phyloP scores from a whole-genome alignment of 108 stramenopile species.

The Skeletonema potamos region DNA sequence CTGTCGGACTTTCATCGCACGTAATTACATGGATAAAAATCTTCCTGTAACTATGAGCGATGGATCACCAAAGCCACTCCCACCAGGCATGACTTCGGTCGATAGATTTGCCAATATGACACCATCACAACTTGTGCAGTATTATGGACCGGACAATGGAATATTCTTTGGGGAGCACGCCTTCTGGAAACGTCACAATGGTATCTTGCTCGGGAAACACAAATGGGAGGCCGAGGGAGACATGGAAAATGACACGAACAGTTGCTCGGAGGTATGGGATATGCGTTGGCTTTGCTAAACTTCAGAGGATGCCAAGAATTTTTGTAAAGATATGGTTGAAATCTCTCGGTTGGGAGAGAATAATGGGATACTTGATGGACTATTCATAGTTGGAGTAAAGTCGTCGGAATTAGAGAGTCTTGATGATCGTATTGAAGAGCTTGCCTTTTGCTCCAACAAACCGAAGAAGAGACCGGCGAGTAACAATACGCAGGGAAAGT shows the following conservation, averaged over 20 bases:
- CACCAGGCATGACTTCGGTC: background rate
- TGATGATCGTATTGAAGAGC: slow-evolving; percentile 1
- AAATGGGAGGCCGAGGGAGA: slow-evolving; percentile 2
- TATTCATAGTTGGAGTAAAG: background rate
- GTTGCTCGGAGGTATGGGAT: background rate
- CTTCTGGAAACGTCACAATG: slow-evolving; percentile 3
- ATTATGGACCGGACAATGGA: background rate
- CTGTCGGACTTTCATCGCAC: background rate
- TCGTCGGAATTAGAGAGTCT: background rate
- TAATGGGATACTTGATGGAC: background rate
- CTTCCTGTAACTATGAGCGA: background rate
- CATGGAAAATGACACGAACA: background rate
- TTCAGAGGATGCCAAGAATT: background rate
- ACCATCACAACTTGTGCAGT: background rate
- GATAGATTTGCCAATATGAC: background rate
- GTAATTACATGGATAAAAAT: slow-evolving; percentile 1
- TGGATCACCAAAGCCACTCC: background rate
- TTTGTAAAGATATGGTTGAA: background rate
- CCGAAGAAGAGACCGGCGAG: background rate
- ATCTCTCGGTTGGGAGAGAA: background rate
- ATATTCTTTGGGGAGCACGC: background rate
- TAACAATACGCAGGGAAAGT: background rate
- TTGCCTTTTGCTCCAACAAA: background rate
- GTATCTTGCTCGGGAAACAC: slow-evolving; percentile 4
- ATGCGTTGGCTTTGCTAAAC: background rate